A percentile compares a stretch with the other conserved stretches of the same genome.
These are phyloP conservation scores for Delphinella strobiligena DNA, from an alignment of 2,329 filamentous ascomycete species.

Conservation along the genomic window DNA sequence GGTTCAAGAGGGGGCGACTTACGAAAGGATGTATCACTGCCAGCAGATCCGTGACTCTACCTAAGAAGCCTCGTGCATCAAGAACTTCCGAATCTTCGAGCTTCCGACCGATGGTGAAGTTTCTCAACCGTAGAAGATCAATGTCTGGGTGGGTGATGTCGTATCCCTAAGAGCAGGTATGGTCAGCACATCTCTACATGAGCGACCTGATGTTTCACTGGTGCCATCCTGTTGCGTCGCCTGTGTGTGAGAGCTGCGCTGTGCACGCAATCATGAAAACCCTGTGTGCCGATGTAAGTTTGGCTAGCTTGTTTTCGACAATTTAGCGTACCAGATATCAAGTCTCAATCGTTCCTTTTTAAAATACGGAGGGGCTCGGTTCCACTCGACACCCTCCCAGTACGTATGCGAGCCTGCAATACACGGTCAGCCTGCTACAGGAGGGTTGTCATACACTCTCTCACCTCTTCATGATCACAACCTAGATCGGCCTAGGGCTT, in stretches of 20 bases:
- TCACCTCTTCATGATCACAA: not conserved
- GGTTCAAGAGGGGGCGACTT: slow-evolving; percentile 31
- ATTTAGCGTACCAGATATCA: not conserved
- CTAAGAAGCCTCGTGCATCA: slow-evolving; percentile 44
- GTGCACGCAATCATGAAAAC: not conserved
- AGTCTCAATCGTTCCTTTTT: not conserved
- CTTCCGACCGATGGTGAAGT: slow-evolving; percentile 60
- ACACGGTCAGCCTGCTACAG: not conserved
- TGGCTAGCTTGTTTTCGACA: not conserved
- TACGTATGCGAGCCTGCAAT: not conserved
- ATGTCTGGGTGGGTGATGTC: slow-evolving; percentile 65
- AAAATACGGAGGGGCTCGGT: not conserved
- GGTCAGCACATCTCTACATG: slow-evolving; percentile 1
- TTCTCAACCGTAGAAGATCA: slow-evolving; percentile 65
- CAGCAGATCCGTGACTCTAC: slow-evolving; percentile 53
- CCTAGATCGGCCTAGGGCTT: not conserved
- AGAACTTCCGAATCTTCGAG: slow-evolving; percentile 55
- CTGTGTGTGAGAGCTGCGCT: not conserved
- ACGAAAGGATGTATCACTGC: slow-evolving; percentile 66
- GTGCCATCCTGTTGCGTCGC: not conserved
- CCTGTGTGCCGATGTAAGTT: not conserved
- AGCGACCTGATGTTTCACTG: not conserved
- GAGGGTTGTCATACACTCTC: not conserved
- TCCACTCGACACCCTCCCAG: not conserved
- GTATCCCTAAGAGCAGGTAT: slow-evolving; percentile 48